These are phyloP conservation scores for Primulina huaijiensis DNA, from an alignment of 257 asterid genomes.

Conservation along the genomic window DNA sequence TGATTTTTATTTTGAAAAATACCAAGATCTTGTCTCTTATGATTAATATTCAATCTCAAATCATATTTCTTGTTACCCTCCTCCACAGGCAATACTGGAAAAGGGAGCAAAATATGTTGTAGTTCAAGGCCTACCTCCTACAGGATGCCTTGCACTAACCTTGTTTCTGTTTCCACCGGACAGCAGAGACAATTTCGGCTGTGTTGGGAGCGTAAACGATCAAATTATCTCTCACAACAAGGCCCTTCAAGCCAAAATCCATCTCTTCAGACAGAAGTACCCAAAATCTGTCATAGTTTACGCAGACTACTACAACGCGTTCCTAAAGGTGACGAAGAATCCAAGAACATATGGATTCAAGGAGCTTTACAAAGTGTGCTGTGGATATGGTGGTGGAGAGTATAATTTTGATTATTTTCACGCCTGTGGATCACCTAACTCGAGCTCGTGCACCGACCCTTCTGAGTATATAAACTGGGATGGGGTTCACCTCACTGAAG, in stretches of 20 bases:
- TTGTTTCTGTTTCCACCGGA: slow-evolving; percentile 40
- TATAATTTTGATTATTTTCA: slow-evolving; percentile 47
- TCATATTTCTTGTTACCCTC: background rate
- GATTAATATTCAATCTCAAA: background rate
- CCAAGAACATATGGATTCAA: slow-evolving; percentile 45
- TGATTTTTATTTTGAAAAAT: no score
- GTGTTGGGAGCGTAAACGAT: slow-evolving; percentile 43
- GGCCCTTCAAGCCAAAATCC: slow-evolving; percentile 36
- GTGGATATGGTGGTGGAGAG: slow-evolving; percentile 54
- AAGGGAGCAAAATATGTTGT: slow-evolving; percentile 68
- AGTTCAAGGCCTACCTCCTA: slow-evolving; percentile 70
- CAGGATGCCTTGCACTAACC: slow-evolving; percentile 62
- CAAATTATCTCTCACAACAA: slow-evolving; percentile 43
- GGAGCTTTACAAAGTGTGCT: slow-evolving; percentile 55
- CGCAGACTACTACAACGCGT: slow-evolving; percentile 60
- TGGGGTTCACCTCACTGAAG: slow-evolving; percentile 80
- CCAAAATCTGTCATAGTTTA: slow-evolving; percentile 55
- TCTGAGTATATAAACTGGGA: slow-evolving; percentile 68
- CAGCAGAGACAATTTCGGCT: slow-evolving; percentile 55
- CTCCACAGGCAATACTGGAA: slow-evolving; percentile 40
- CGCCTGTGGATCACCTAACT: slow-evolving; percentile 45
- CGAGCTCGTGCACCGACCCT: slow-evolving; percentile 50
- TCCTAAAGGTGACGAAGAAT: slow-evolving; percentile 29
- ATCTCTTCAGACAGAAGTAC: slow-evolving; percentile 26
- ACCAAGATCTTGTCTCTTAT: no score